These are phyloP conservation scores for Cladosporium sphaerospermum DNA, from an alignment of 2,329 filamentous ascomycete genomes.

Conservation along the genomic window DNA sequence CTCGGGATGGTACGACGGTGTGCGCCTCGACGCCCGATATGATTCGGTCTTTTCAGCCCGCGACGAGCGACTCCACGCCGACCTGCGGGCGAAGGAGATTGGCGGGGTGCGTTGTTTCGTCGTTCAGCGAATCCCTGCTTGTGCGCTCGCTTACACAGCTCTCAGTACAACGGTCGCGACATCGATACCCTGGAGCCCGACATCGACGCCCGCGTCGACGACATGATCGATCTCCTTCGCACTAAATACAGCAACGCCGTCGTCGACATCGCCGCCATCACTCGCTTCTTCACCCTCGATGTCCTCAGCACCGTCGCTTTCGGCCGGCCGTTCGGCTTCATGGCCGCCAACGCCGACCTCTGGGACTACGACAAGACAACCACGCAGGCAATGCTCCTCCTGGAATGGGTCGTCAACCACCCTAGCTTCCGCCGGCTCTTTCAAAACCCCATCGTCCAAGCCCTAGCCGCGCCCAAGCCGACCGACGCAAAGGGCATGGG, in stretches of 20 bases:
- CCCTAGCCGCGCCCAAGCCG: slow-evolving; percentile 20
- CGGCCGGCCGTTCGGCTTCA: slow-evolving; percentile 47
- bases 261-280: slow-evolving; percentile 44
- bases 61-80: slow-evolving; percentile 43
- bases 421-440: slow-evolving; percentile 19
- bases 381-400: slow-evolving; percentile 15
- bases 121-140: not conserved
- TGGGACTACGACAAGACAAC: slow-evolving; percentile 22
- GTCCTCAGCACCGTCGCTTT: slow-evolving; percentile 51
- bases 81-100: slow-evolving; percentile 45
- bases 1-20: slow-evolving; percentile 43
- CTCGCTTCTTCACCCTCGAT: slow-evolving; percentile 51
- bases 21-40: slow-evolving; percentile 47
- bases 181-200: slow-evolving; percentile 46
- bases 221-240: slow-evolving; percentile 45
- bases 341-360: slow-evolving; percentile 44
- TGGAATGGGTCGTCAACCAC: slow-evolving; percentile 23
- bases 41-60: slow-evolving; percentile 51
- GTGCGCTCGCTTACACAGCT: slow-evolving; percentile 2
- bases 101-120: slow-evolving; percentile 38
- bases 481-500: slow-evolving; percentile 26
- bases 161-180: slow-evolving; percentile 51
- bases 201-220: slow-evolving; percentile 43
- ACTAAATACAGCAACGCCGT: slow-evolving; percentile 41
- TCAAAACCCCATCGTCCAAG: slow-evolving; percentile 18